Conservation (phyloP, 164 flowering plant genomes). For the Chimonanthus praecox region DNA sequence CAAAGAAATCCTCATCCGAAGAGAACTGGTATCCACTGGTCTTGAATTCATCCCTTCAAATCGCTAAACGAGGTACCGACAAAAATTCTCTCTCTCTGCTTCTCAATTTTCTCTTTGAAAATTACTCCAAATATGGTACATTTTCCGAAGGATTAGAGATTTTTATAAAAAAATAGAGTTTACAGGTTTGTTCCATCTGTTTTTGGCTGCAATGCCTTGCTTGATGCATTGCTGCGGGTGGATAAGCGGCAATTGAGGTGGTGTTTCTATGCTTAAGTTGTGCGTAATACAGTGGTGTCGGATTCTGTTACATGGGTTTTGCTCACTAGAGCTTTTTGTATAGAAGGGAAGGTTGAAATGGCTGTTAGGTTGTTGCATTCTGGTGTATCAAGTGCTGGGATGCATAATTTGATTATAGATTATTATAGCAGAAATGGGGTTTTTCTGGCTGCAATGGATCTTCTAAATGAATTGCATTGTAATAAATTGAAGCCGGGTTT, state of each 20-base stretch:
- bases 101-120: constrained; percentile 40
- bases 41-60: constrained; percentile 25
- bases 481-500: constrained; percentile 44
- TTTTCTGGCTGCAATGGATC: constrained; percentile 35
- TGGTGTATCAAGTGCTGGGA: constrained; percentile 33
- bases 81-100: constrained; percentile 20
- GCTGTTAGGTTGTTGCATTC: constrained; percentile 37
- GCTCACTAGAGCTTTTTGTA: constrained; percentile 39
- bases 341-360: constrained; percentile 44
- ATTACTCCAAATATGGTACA: constrained; percentile 39
- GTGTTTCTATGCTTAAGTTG: constrained; percentile 41
- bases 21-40: constrained; percentile 22
- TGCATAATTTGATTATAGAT: constrained; percentile 46
- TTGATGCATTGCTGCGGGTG: constrained; percentile 27
- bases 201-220: constrained; percentile 41
- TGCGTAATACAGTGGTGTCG: constrained; percentile 36
- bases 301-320: constrained; percentile 42
- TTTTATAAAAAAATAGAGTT: constrained; percentile 22
- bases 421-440: constrained; percentile 43
- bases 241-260: constrained; percentile 34
- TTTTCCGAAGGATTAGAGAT: constrained; percentile 34
- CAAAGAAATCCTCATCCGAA: constrained; percentile 31
- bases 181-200: constrained; percentile 25
- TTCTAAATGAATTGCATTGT: constrained; percentile 39
- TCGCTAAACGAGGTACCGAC: constrained; percentile 22